Evolutionary conservation across 2,329 filamentous ascomycete species (phyloP).

Genomic region (Alternaria sp.): DNA sequence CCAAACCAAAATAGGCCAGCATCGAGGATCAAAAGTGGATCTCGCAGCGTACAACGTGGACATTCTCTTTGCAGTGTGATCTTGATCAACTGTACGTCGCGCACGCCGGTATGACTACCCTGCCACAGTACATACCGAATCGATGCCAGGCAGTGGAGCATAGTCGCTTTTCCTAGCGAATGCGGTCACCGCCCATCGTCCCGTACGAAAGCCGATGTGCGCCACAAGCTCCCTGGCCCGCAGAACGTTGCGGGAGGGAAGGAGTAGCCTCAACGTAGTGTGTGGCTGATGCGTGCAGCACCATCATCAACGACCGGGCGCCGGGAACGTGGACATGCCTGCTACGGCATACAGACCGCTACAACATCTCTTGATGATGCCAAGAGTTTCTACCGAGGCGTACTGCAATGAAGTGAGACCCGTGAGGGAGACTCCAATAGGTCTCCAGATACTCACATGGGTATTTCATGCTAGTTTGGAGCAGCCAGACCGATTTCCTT

Average conservation of each 20-base stretch:
- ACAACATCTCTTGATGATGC: conserved; percentile 5
- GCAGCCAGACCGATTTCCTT: not conserved
- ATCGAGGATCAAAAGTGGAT: conserved; percentile 3
- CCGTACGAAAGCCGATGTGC: not conserved
- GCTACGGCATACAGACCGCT: conserved; percentile 1
- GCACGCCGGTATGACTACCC: conserved; percentile 5
- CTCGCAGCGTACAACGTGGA: not conserved
- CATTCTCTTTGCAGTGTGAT: not conserved
- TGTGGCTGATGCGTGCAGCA: conserved; percentile 9
- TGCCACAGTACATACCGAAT: conserved; percentile 6
- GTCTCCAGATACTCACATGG: not conserved
- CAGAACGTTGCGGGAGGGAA: not conserved
- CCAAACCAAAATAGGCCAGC: conserved; percentile 10
- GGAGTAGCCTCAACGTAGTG: conserved; percentile 1
- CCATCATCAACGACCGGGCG: not conserved
- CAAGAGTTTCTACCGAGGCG: not conserved
- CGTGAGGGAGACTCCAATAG: not conserved
- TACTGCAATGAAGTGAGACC: not conserved
- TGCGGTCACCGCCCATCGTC: conserved; percentile 3
- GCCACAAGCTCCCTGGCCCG: not conserved
- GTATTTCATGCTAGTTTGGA: not conserved
- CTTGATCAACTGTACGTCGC: conserved; percentile 8
- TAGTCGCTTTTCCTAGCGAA: conserved; percentile 1
- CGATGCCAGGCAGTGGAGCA: conserved; percentile 5
- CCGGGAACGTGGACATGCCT: not conserved